These are phyloP conservation scores for Sporisorium iseilematis-ciliati DNA, from an alignment of 1,284 basidiomycete genomes.

Conservation along the genomic window DNA sequence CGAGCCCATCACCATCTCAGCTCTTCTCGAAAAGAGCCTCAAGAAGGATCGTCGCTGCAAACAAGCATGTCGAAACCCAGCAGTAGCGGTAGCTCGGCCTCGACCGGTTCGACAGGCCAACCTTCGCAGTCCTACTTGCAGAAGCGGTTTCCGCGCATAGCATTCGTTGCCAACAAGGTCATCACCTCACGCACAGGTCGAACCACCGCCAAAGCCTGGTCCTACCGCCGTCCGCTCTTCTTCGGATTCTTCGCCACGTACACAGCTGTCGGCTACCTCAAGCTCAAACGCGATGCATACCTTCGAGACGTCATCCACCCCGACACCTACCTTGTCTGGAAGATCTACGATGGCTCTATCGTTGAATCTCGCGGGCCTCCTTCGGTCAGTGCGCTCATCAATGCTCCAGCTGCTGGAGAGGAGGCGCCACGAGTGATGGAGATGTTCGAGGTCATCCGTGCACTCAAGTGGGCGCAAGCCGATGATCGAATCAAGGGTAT, in stretches of 20 bases:
- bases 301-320: conserved; percentile 54
- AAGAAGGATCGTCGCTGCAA: no score
- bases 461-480: conserved; percentile 69
- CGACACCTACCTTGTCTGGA: conserved; percentile 67
- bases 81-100: conserved; percentile 12
- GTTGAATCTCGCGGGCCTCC: conserved; percentile 59
- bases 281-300: conserved; percentile 50
- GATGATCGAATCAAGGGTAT: conserved; percentile 71
- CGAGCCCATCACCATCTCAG: neutral
- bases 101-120: conserved; percentile 15
- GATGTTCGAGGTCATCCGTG: conserved; percentile 70
- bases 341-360: conserved; percentile 66
- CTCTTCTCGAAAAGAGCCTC: no score
- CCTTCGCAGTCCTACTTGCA: conserved; percentile 11
- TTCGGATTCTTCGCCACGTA: conserved; percentile 52
- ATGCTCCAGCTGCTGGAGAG: conserved; percentile 46
- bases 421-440: conserved; percentile 66
- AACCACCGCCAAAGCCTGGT: conserved; percentile 45
- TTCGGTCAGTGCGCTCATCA: conserved; percentile 49
- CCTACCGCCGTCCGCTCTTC: conserved; percentile 40
- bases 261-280: conserved; percentile 49
- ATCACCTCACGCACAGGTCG: conserved; percentile 41
- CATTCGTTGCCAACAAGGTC: conserved; percentile 45
- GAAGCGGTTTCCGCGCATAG: conserved; percentile 42
- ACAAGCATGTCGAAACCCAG: conserved; percentile 22